Conservation (phyloP, 2,329 filamentous ascomycete genomes). For the Coleophoma cylindrospora region DNA sequence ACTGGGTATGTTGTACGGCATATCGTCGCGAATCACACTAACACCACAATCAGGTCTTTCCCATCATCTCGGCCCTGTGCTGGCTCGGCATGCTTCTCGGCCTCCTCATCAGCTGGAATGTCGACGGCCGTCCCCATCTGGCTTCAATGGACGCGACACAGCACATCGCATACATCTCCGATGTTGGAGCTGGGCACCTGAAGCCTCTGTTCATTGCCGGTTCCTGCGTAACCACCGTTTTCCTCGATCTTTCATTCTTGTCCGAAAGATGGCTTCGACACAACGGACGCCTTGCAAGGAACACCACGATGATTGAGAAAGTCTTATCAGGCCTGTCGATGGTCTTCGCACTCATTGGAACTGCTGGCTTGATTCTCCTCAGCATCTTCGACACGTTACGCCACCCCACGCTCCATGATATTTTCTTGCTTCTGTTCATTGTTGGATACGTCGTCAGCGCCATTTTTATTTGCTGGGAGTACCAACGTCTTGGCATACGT, state of each 20-base stretch:
- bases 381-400: constrained; percentile 79
- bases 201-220: constrained; percentile 78
- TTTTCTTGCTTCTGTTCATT: constrained; percentile 80
- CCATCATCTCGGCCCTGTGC: constrained; percentile 59
- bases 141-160: constrained; percentile 53
- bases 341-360: constrained; percentile 67
- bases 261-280: constrained; percentile 84
- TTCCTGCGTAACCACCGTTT: constrained; percentile 65
- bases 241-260: constrained; percentile 76
- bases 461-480: constrained; percentile 86
- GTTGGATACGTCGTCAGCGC: constrained; percentile 80
- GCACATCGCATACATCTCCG: constrained; percentile 67
- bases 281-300: constrained; percentile 70
- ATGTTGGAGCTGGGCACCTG: constrained; percentile 55
- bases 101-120: constrained; percentile 47
- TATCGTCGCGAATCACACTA: neutral
- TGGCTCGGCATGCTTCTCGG: constrained; percentile 24
- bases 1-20: constrained; percentile 37
- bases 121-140: constrained; percentile 50
- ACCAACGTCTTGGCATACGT: constrained; percentile 76
- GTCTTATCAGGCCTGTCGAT: constrained; percentile 57
- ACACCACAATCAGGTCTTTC: constrained; percentile 45
- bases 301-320: constrained; percentile 60
- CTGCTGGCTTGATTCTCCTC: constrained; percentile 74
- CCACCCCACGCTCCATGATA: constrained; percentile 63